These are phyloP conservation scores for Leucosporidium creatinivorum DNA, from an alignment of 768 basidiomycete genomes.

Conservation along the genomic window DNA sequence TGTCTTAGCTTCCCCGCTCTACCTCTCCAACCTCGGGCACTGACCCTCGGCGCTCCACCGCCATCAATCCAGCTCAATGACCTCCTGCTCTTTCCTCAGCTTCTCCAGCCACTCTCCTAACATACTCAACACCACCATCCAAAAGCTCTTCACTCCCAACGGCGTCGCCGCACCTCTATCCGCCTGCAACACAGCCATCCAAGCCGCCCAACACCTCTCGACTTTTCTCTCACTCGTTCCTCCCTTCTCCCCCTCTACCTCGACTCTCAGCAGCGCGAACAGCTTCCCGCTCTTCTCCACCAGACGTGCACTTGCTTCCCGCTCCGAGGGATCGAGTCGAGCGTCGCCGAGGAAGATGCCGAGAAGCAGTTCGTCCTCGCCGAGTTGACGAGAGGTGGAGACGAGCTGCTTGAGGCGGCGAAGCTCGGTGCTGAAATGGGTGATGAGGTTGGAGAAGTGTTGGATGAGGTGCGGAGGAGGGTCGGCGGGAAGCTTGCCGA, in stretches of 20 bases:
- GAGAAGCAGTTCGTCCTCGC: neutral
- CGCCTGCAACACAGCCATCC: slow-evolving; percentile 3
- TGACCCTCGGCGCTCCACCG: no score
- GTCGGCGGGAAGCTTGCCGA: no score
- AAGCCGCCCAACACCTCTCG: slow-evolving; percentile 9
- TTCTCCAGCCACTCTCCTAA: neutral
- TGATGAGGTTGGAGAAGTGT: neutral
- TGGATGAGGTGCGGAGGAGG: neutral
- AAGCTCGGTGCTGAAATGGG: neutral
- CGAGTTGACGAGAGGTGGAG: neutral
- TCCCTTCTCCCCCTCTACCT: neutral
- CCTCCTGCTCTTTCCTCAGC: neutral
- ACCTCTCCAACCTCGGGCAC: no score
- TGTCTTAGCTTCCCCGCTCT: no score
- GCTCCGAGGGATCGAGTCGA: neutral
- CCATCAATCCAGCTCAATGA: no score
- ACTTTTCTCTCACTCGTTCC: neutral
- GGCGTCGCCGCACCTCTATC: neutral
- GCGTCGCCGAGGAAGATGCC: no score
- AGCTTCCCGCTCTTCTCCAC: neutral
- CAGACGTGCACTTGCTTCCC: neutral
- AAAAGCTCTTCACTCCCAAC: slow-evolving; percentile 10
- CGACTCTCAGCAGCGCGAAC: neutral
- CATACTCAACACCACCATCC: neutral
- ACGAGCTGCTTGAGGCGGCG: slow-evolving; percentile 2